phyloP scores from a whole-genome alignment of 225 moss, liverwort and hornwort genomes.

The Bryum argenteum region DNA sequence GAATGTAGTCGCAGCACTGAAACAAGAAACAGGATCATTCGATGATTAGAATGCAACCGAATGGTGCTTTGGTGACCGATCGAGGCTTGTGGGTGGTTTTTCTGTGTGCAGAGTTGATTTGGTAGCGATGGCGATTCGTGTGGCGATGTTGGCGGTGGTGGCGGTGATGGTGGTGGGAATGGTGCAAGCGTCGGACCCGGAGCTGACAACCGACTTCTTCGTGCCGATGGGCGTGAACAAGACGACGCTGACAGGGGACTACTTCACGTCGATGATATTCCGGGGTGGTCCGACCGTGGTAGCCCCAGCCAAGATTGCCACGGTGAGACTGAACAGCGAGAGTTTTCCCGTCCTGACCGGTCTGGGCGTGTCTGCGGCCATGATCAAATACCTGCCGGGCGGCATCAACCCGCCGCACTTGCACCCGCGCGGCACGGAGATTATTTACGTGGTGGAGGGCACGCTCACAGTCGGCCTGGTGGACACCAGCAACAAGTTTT shows the following conservation, averaged over 20 bases:
- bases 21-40: too few relatives aligned
- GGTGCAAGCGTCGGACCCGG: constrained; percentile 24
- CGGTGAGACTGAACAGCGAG: constrained; percentile 12
- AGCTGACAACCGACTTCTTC: constrained; percentile 33
- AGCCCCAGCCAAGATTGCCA: constrained; percentile 20
- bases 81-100: too few relatives aligned
- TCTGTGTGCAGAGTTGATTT: too few relatives aligned
- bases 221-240: background rate
- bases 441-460: constrained; percentile 23
- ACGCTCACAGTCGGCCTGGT: constrained; percentile 26
- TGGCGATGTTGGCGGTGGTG: constrained; percentile 3
- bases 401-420: constrained; percentile 44
- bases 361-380: constrained; percentile 30
- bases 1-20: too few relatives aligned
- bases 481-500: constrained; percentile 21
- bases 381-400: constrained; percentile 24
- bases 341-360: constrained; percentile 25
- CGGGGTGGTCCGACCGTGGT: background rate
- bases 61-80: too few relatives aligned
- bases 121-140: background rate
- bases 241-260: background rate
- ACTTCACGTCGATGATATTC: constrained; percentile 13
- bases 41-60: too few relatives aligned
- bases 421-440: constrained; percentile 32
- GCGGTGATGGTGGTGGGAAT: background rate